These are phyloP conservation scores for Colletotrichum liriopes DNA, from an alignment of 2,329 filamentous ascomycete genomes.

Conservation along the genomic window DNA sequence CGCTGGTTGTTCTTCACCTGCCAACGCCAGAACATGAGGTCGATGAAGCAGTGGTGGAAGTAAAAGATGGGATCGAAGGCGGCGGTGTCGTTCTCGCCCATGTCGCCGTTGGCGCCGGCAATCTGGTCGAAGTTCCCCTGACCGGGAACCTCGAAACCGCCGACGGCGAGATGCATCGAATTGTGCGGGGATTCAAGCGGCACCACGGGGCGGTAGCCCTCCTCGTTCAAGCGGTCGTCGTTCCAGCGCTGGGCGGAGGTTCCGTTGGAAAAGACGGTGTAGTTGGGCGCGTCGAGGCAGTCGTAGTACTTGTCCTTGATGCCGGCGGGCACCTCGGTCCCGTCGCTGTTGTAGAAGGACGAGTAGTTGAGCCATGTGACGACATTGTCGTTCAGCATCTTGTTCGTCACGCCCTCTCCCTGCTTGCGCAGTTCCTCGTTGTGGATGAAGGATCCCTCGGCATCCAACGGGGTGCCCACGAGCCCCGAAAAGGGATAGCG, in stretches of 20 bases:
- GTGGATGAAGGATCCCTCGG: conserved; percentile 21
- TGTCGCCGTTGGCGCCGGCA: conserved; percentile 51
- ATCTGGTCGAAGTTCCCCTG: conserved; percentile 14
- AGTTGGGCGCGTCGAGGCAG: conserved; percentile 51
- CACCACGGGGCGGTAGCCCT: conserved; percentile 20
- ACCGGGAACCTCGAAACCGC: conserved; percentile 44
- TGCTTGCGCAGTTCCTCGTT: conserved; percentile 32
- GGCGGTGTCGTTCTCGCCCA: conserved; percentile 56
- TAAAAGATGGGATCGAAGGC: conserved; percentile 53
- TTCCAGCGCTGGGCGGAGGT: conserved; percentile 46
- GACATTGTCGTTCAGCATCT: conserved; percentile 50
- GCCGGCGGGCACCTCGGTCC: conserved; percentile 19
- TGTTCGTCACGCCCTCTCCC: conserved; percentile 1
- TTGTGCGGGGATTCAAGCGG: conserved; percentile 50
- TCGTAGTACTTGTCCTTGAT: conserved; percentile 34
- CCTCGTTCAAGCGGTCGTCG: conserved; percentile 36
- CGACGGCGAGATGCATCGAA: conserved; percentile 49
- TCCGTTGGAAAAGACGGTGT: conserved; percentile 53
- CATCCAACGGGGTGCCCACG: conserved; percentile 36
- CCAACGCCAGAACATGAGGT: conserved; percentile 51
- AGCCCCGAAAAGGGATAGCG: conserved; percentile 48
- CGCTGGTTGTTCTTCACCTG: conserved; percentile 45
- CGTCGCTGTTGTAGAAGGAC: conserved; percentile 19
- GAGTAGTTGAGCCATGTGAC: conserved; percentile 33
- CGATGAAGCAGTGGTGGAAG: conserved; percentile 52